Conservation (phyloP, 1,284 basidiomycete species). For the Naganishia cerealis region DNA sequence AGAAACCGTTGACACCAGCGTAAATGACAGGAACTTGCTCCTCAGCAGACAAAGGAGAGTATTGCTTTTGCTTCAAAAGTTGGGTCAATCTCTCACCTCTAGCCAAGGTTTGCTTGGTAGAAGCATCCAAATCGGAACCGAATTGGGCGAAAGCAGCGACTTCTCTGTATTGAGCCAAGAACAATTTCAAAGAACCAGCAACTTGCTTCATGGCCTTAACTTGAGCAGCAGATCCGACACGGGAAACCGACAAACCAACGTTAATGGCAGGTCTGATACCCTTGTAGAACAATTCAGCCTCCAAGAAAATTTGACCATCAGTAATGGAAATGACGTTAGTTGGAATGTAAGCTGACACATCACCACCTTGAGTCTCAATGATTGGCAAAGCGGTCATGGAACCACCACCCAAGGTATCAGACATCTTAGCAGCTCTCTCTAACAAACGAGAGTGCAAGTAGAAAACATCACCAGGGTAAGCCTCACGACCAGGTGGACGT, state of each 20-base stretch:
- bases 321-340: constrained; percentile 92
- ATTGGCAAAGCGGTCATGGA: constrained; percentile 97
- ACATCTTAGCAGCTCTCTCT: constrained; percentile 99
- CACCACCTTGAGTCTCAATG: constrained; percentile 99
- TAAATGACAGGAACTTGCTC: constrained; percentile 98
- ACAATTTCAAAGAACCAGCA: constrained; percentile 97
- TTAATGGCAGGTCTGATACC: constrained; percentile 98
- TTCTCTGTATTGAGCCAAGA: constrained; percentile 99
- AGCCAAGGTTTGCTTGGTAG: constrained; percentile 92
- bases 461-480: constrained; percentile 96
- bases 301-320: constrained; percentile 98
- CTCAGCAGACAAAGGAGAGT: constrained; percentile 75
- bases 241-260: constrained; percentile 99
- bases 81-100: constrained; percentile 98
- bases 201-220: constrained; percentile 99
- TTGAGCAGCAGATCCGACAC: constrained; percentile 99
- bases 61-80: constrained; percentile 98
- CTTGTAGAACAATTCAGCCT: constrained; percentile 99
- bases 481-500: constrained; percentile 99
- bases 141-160: constrained; percentile 88
- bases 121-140: constrained; percentile 99
- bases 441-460: constrained; percentile 99
- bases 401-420: constrained; percentile 94
- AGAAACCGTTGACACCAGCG: constrained; percentile 97
- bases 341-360: constrained; percentile 94